Evolutionary conservation across 768 basidiomycete species (phyloP).

Genomic region (Auricularia heimuer): DNA sequence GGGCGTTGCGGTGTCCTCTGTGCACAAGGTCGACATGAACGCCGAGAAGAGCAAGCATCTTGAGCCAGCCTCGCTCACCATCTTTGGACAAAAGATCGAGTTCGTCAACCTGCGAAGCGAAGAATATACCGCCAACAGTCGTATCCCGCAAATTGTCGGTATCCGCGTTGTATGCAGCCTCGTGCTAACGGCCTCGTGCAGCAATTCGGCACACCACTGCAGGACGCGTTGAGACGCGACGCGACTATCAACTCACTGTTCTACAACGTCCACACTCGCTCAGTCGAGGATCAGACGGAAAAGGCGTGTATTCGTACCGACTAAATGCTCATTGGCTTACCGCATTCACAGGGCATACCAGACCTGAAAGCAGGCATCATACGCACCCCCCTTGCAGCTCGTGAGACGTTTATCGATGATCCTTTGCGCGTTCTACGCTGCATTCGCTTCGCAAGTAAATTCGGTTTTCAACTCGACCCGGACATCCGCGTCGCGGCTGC

Average conservation of each 20-base stretch:
- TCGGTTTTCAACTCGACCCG: conserved; percentile 67
- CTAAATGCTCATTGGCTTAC: conserved; percentile 8
- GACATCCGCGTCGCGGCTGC: conserved; percentile 55
- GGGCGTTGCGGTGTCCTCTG: conserved; percentile 42
- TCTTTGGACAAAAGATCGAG: conserved; percentile 79
- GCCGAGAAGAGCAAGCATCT: conserved; percentile 97
- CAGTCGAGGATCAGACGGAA: conserved; percentile 79
- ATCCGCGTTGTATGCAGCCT: not conserved
- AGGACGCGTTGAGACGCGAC: conserved; percentile 87
- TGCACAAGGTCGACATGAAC: conserved; percentile 83
- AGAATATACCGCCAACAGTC: conserved; percentile 75
- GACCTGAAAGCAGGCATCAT: conserved; percentile 73
- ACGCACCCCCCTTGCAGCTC: conserved; percentile 79
- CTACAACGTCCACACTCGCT: conserved; percentile 83
- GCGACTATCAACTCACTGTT: conserved; percentile 94
- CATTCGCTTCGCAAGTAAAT: conserved; percentile 83
- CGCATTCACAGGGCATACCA: conserved; percentile 55
- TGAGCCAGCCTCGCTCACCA: conserved; percentile 80
- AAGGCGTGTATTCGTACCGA: conserved; percentile 35
- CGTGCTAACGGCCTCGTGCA: conserved; percentile 20
- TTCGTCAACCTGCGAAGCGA: conserved; percentile 91
- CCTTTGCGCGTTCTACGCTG: conserved; percentile 88
- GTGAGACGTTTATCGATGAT: conserved; percentile 87
- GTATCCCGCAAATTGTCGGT: conserved; percentile 66
- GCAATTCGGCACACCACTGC: conserved; percentile 83